Evolutionary conservation across 768 basidiomycete genomes (phyloP).

Genomic region (Boletus subcaerulescens): DNA sequence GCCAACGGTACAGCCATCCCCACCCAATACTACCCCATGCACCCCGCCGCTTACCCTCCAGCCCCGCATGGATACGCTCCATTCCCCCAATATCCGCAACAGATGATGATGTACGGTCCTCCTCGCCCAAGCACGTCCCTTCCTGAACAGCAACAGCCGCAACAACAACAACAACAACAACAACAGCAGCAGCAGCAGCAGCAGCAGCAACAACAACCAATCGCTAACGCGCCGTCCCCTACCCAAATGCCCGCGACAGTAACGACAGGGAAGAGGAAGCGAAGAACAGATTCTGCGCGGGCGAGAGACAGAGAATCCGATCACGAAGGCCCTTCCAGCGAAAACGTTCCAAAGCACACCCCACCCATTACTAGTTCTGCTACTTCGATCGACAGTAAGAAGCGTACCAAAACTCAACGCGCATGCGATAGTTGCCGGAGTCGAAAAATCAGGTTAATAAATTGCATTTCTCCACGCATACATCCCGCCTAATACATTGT

Average conservation of each 20-base stretch:
- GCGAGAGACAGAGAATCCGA: conserved; percentile 55
- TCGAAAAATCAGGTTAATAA: conserved; percentile 75
- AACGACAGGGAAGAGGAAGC: conserved; percentile 57
- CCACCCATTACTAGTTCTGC: conserved; percentile 27
- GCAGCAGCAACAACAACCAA: conserved; percentile 20
- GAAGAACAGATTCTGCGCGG: conserved; percentile 42
- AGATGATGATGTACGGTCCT: conserved; percentile 67
- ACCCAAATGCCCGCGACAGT: conserved; percentile 33
- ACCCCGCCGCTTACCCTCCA: conserved; percentile 47
- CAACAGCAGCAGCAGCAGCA: conserved; percentile 15
- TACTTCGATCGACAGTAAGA: conserved; percentile 61
- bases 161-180: conserved; percentile 18
- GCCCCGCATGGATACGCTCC: conserved; percentile 46
- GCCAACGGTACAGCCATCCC: conserved; percentile 40
- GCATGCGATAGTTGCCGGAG: conserved; percentile 90
- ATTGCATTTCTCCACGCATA: conserved; percentile 3
- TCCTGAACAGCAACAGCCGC: conserved; percentile 28
- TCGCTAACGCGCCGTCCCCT: conserved; percentile 34
- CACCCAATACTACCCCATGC: conserved; percentile 56
- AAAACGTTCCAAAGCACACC: conserved; percentile 35
- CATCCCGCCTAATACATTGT: conserved; percentile 6
- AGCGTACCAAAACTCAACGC: conserved; percentile 88
- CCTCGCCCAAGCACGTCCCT: conserved; percentile 36
- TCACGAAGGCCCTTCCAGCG: conserved; percentile 56
- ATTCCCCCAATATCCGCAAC: conserved; percentile 54